These are phyloP conservation scores for Cryptococcus sp. DNA, from an alignment of 1,284 basidiomycete genomes.

Conservation along the genomic window DNA sequence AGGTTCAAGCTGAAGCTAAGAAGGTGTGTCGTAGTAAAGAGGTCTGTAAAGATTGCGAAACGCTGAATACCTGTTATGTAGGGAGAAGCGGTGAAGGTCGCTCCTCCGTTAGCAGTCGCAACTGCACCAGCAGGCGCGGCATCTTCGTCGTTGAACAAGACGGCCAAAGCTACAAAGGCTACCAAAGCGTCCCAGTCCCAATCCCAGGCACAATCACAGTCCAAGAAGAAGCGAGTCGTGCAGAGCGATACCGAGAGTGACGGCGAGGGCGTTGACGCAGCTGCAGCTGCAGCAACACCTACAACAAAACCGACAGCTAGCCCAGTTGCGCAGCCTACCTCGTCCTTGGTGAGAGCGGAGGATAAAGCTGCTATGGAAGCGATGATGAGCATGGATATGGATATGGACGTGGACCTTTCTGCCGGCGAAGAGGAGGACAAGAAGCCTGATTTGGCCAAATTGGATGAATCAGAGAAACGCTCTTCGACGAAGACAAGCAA, in stretches of 20 bases:
- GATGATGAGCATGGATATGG: slow-evolving; percentile 49
- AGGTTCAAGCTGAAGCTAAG: not conserved
- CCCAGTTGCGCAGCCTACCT: slow-evolving; percentile 29
- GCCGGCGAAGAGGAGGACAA: slow-evolving; percentile 16
- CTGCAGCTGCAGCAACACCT: slow-evolving; percentile 3
- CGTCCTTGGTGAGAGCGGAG: slow-evolving; percentile 37
- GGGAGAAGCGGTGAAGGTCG: slow-evolving; percentile 18
- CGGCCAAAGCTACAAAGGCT: slow-evolving; percentile 1
- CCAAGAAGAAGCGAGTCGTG: slow-evolving; percentile 35
- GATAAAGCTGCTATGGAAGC: slow-evolving; percentile 50
- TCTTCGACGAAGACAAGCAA: too few species aligned
- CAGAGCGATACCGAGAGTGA: slow-evolving; percentile 41
- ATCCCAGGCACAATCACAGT: not conserved
- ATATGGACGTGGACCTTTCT: slow-evolving; percentile 29
- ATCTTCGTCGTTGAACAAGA: slow-evolving; percentile 5
- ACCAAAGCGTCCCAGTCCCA: not conserved
- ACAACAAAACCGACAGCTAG: slow-evolving; percentile 3
- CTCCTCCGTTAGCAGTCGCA: not conserved
- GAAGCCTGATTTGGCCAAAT: not conserved
- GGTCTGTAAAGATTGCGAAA: slow-evolving; percentile 11
- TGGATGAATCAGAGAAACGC: not conserved
- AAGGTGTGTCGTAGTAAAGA: slow-evolving; percentile 3
- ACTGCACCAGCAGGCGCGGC: not conserved
- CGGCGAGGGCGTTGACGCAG: slow-evolving; percentile 9
- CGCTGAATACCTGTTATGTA: not conserved